Base-by-base conservation (phyloP, 2,329 filamentous ascomycete species). In the Aaosphaeria pasadenensis region DNA sequence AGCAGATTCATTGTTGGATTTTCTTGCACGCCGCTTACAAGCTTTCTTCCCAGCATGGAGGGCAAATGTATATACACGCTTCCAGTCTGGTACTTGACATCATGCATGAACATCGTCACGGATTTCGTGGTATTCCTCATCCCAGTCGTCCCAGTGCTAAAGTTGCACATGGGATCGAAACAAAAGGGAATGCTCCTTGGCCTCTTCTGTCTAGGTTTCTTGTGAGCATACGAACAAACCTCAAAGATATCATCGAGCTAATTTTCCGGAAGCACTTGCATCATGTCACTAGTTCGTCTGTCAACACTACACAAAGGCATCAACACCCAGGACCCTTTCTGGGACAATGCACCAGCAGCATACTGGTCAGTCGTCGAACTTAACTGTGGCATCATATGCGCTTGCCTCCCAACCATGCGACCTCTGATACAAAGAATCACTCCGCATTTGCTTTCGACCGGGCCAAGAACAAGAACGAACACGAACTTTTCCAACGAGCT, bases 311-410 rank as follows among this genome's bases (percentile, higher is more conserved):
- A 45, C 29, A 30, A 46, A 42, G 44, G 38, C 11, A 43, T 47
- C 11, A 35, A 50, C 9, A 46, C 49, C 3, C 32, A 30, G 13
- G 49, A 58, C 43, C 49, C 48, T 7, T 45, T 45, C 7, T 56
- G 55, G 53, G 49, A 49, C 30, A 49, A 48, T 11, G 47, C 53
- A 1, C n/a, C 46, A 2, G 43, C 47, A 30, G 49, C 44, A 29
- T 54, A 50, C 32, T 50, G 44, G 43, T 46, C 45, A 4, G 50
- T 48, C 5, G 46, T 55, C 4, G 54, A 57, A 45, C 45, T 58
- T 11, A 56, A 53, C 35, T 48, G 51, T 17, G 56, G 56, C 7
- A 56, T 58, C 31, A 47, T 58, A 4, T 58, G 56, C 43, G 56
- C 56, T 2, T 58, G 52, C 36, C 41, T 58, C 28, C 56, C 56